Evolutionary conservation across 148 eudicot genomes (phyloP).

Genomic region (Diospyros lotus): DNA sequence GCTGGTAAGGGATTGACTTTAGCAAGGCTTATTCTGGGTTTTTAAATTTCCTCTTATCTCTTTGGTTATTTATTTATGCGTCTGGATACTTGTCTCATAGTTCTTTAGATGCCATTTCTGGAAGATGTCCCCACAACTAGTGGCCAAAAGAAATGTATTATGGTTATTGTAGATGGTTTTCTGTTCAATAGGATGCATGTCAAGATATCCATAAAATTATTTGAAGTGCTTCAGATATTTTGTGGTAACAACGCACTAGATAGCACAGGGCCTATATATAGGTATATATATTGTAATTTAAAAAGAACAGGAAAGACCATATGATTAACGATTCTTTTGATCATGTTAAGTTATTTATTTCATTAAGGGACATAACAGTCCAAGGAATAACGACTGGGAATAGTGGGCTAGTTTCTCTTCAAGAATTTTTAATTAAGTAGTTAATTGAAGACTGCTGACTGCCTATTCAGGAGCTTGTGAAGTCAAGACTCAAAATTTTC

Average conservation of each 20-base stretch:
- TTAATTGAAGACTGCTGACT: too few species aligned
- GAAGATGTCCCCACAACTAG: neutral
- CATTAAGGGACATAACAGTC: too few species aligned
- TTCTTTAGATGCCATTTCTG: neutral
- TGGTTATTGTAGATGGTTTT: neutral
- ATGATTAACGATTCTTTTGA: too few species aligned
- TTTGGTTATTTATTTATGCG: neutral
- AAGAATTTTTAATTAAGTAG: too few species aligned
- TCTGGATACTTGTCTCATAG: neutral
- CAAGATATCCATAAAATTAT: neutral
- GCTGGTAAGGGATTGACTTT: conserved; percentile 57
- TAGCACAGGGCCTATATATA: neutral
- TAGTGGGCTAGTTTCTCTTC: too few species aligned
- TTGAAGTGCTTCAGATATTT: neutral
- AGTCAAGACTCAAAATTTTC: too few species aligned
- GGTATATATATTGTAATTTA: too few species aligned
- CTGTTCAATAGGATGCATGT: neutral
- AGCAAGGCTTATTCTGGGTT: neutral
- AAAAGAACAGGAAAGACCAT: too few species aligned
- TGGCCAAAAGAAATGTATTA: neutral
- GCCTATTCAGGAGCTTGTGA: too few species aligned
- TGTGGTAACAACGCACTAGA: neutral
- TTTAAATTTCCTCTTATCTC: neutral
- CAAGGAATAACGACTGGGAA: too few species aligned
- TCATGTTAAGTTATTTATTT: too few species aligned